phyloP scores from a whole-genome alignment of 176 grass and related monocot species.

The Oryza australiensis region DNA sequence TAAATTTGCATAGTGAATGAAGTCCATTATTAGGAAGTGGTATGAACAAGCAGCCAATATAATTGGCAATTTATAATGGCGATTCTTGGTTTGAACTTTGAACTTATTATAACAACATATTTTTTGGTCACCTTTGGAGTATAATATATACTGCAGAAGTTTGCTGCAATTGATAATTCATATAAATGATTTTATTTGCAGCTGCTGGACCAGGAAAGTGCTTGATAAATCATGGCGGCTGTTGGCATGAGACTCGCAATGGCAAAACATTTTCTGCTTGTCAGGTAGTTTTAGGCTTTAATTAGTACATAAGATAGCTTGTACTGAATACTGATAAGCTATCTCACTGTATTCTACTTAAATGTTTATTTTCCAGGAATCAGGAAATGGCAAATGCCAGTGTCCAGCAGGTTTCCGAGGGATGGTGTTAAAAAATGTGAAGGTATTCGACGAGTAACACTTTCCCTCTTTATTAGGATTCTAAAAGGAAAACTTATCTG shows the following conservation, averaged over 20 bases:
- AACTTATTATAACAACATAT: neutral
- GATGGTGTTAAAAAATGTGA: conserved; percentile 62
- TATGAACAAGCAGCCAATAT: neutral
- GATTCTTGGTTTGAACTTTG: conserved; percentile 15
- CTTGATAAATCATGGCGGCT: conserved; percentile 78
- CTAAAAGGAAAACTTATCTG: neutral
- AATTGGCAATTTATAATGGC: conserved; percentile 1
- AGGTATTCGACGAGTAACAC: conserved; percentile 25
- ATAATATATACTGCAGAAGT: neutral
- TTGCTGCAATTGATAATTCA: conserved; percentile 1
- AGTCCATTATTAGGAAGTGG: neutral
- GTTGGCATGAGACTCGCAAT: conserved; percentile 73
- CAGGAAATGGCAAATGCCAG: conserved; percentile 54
- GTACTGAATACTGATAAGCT: neutral
- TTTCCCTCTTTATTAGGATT: neutral
- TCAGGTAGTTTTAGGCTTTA: conserved; percentile 48
- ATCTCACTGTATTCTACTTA: neutral
- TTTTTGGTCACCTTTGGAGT: conserved; percentile 16
- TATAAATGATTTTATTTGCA: conserved; percentile 45
- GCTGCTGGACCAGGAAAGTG: conserved; percentile 89
- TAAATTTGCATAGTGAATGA: conserved; percentile 15
- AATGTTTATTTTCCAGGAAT: conserved; percentile 38
- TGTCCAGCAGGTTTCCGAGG: conserved; percentile 60
- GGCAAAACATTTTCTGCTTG: conserved; percentile 82
- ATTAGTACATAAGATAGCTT: neutral